Evolutionary conservation across 495 filamentous ascomycete genomes (phyloP), one percentile per base, ranked within the genome.

Genomic region (Podospora comata): DNA sequence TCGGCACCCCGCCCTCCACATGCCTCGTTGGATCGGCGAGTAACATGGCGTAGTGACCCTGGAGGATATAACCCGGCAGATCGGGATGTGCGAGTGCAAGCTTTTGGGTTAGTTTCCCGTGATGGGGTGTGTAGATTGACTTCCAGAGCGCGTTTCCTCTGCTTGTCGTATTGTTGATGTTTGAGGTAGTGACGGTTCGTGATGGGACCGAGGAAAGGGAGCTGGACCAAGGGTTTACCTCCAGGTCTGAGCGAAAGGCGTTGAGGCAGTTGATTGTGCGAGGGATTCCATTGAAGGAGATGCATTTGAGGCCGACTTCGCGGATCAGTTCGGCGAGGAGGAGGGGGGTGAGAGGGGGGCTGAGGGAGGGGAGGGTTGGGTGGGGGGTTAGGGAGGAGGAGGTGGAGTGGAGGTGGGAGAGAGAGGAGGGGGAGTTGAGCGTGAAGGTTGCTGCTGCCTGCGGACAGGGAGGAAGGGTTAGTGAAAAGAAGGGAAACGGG

Each of bases 241-340:
- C 58, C 0, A 89, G 82, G 53, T 78, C 79, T 54, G 79, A 74
- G 58, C 81, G 82, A 82, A 94, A 93, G 64, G 86, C 86, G 71
- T 83, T 85, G 0, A 94, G 86, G 70, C 83, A 86, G 82, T 94
- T 94, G 77, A 94, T 94, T 60, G 87, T 90, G 65, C 91, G 86
- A 3, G 91, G 91, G 72, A 94, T 90, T 54, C 91, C 91, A 78
- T 94, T 94, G 83, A 94, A 92, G 58, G 86, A 87, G 74, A 94
- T 92, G 77, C 90, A 93, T 76, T 94, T 94, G 56, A 94, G 82
- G 3, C 89, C 91, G 71, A 92, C 84, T 72, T 92, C 91, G 71
- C 91, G 87, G 83, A 94, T 91, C 20, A 92, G 77, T 75, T 92
- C 90, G 59, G 90, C 90, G 6, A 85, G 84, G 54, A 82, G 78